These are phyloP conservation scores for Phascolomyces articulosus DNA, from an alignment of 371 early-diverging fungal species.

Conservation along the genomic window DNA sequence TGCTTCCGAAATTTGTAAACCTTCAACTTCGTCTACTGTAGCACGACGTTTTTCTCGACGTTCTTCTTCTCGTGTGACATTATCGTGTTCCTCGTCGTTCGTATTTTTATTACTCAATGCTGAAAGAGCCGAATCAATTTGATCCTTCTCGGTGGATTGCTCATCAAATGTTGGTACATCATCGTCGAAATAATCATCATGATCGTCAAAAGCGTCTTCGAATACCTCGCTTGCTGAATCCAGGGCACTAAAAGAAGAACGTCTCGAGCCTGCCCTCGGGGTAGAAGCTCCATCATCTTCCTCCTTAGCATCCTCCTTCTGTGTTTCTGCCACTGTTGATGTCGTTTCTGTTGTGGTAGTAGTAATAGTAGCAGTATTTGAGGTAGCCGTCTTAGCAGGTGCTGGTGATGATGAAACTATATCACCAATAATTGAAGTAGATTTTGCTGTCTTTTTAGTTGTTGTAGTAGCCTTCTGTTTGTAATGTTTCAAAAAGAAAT, in stretches of 20 bases:
- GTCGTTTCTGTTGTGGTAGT: not conserved
- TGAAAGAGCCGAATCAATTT: not conserved
- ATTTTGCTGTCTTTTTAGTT: not conserved
- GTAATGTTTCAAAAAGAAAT: no score
- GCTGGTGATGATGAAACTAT: no score
- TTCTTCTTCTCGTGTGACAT: not conserved
- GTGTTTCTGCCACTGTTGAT: not conserved
- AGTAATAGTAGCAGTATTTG: not conserved
- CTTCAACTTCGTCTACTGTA: not conserved
- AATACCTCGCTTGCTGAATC: slow-evolving; percentile 28
- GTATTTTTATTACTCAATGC: not conserved
- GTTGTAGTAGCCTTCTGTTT: no score
- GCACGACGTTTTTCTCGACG: not conserved
- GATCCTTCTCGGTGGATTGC: not conserved
- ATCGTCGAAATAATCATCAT: slow-evolving; percentile 11
- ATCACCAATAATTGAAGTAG: no score
- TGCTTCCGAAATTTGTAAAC: not conserved
- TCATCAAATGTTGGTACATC: slow-evolving; percentile 1
- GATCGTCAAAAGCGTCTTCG: slow-evolving; percentile 25
- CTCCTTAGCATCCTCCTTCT: not conserved
- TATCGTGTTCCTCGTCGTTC: not conserved
- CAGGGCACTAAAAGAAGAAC: slow-evolving; percentile 19
- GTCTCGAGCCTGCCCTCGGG: slow-evolving; percentile 20
- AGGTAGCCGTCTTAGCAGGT: no score
- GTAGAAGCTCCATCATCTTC: slow-evolving; percentile 16